A percentile compares a stretch with the other conserved stretches of the same genome.
phyloP scores from a whole-genome alignment of 495 filamentous ascomycete species.

The Neurospora tetraspora region DNA sequence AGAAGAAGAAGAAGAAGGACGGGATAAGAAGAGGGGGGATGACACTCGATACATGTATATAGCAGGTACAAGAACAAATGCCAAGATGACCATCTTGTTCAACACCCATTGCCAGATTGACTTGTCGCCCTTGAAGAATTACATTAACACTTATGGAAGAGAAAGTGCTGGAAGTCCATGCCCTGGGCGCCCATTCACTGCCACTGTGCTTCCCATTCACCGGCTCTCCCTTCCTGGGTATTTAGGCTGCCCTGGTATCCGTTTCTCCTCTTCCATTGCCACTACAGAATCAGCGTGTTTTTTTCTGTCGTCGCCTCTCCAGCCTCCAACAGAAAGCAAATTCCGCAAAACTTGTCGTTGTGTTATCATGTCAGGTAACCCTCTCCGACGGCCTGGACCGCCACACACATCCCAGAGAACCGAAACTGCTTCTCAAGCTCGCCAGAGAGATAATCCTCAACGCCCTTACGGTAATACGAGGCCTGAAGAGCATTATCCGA shows the following conservation, averaged over 20 bases:
- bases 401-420: background rate
- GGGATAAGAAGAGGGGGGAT: background rate
- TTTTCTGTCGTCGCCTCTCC: background rate
- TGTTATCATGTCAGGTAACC: background rate
- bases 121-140: background rate
- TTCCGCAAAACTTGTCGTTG: background rate
- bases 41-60: background rate
- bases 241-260: background rate
- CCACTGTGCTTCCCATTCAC: background rate
- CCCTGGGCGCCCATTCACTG: background rate
- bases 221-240: background rate
- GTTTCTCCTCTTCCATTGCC: background rate
- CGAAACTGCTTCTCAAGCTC: background rate
- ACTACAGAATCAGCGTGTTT: too few relatives aligned
- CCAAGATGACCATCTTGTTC: background rate
- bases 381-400: background rate
- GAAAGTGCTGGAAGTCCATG: background rate
- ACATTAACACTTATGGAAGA: background rate
- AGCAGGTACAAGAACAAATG: background rate
- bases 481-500: background rate
- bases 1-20: background rate
- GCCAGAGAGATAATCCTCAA: background rate
- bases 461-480: background rate
- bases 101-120: background rate
- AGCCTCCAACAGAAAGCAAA: background rate